A percentile compares a stretch with the other conserved stretches of the same genome.
Conservation (phyloP, 768 basidiomycete species). For the Omphalotus guepiniiformis region DNA sequence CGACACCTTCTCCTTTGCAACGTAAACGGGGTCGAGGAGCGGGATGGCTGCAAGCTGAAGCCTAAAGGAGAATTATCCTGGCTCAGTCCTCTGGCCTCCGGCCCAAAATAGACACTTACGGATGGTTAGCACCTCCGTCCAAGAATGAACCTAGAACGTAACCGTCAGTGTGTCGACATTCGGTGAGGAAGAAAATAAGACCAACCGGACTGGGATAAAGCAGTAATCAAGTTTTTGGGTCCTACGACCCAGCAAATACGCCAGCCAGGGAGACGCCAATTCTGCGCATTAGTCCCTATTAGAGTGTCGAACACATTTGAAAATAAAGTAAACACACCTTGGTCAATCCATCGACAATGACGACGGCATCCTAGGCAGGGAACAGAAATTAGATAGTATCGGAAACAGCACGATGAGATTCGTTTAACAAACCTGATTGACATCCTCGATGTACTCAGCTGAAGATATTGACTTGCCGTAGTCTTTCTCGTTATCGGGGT, state of each 20-base stretch:
- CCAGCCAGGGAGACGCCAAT: constrained; percentile 95
- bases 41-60: constrained; percentile 87
- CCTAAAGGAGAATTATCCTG: constrained; percentile 27
- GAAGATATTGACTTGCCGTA: constrained; percentile 77
- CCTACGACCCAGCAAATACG: constrained; percentile 92
- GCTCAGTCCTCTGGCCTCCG: background rate
- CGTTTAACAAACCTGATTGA: constrained; percentile 52
- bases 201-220: too few relatives aligned
- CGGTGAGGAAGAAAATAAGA: background rate
- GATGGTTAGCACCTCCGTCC: constrained; percentile 93
- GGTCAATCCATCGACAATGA: constrained; percentile 90
- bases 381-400: background rate
- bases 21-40: constrained; percentile 69
- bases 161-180: background rate
- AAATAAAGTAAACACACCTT: constrained; percentile 51
- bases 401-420: background rate
- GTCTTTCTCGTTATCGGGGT: constrained; percentile 72
- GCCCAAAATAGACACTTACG: constrained; percentile 44
- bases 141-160: constrained; percentile 52
- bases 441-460: constrained; percentile 82
- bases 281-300: constrained; percentile 40
- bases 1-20: constrained; percentile 61
- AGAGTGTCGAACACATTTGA: background rate
- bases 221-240: constrained; percentile 83
- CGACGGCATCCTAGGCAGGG: constrained; percentile 59